Conservation (phyloP, 495 filamentous ascomycete genomes). For the Neurospora sp. region DNA sequence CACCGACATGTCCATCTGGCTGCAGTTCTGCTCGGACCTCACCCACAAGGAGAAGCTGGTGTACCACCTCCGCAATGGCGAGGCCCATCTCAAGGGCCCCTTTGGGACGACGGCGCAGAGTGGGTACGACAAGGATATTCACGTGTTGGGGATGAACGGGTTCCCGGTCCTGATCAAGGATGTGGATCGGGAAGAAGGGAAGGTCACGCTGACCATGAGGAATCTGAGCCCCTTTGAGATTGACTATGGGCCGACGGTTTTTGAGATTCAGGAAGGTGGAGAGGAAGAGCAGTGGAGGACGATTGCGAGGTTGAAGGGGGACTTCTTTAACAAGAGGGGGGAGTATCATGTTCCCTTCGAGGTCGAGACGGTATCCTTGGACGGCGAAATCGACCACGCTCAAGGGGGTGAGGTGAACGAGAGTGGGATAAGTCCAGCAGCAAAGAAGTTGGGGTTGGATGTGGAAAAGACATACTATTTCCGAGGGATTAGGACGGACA, state of each 20-base stretch:
- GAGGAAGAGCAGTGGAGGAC: constrained; percentile 2
- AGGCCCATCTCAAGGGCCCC: neutral
- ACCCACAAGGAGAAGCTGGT: constrained; percentile 3
- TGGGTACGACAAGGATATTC: constrained; percentile 18
- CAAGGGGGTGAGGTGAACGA: neutral
- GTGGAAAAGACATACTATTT: neutral
- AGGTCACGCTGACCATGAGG: constrained; percentile 4
- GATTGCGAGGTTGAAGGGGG: constrained; percentile 18
- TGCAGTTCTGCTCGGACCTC: constrained; percentile 14
- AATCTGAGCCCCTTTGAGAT: constrained; percentile 24
- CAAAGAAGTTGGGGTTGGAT: neutral
- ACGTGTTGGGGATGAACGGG: constrained; percentile 17
- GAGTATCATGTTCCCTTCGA: neutral
- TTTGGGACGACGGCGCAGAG: neutral
- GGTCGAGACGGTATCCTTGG: neutral
- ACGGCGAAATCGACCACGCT: neutral
- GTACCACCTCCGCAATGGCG: constrained; percentile 20
- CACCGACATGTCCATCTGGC: constrained; percentile 11
- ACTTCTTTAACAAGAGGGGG: constrained; percentile 12
- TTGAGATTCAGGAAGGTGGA: constrained; percentile 14
- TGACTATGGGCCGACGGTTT: constrained; percentile 19
- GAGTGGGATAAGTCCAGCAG: neutral
- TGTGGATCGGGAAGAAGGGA: constrained; percentile 3
- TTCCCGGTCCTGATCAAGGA: constrained; percentile 5
- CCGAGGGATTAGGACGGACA: neutral